phyloP scores from a whole-genome alignment of 495 filamentous ascomycete genomes.

The Rostrohypoxylon terebratum region DNA sequence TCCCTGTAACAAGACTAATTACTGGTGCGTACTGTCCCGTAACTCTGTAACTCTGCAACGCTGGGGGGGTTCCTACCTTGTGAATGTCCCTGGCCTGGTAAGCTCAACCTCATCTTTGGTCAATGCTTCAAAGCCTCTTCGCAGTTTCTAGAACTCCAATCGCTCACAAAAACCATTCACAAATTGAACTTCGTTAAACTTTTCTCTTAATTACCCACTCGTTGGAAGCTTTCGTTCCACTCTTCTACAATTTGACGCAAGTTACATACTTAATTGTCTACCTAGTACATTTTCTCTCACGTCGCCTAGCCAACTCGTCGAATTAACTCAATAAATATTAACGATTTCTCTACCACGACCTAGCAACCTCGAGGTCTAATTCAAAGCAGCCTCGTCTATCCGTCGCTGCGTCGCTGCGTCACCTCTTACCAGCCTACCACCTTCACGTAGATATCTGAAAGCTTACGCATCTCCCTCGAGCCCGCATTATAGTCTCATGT shows the following conservation, averaged over 20 bases:
- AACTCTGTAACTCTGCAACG: slow-evolving; percentile 5
- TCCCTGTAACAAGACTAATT: slow-evolving; percentile 21
- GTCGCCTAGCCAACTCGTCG: not conserved
- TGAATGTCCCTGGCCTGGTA: not conserved
- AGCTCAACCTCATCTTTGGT: slow-evolving; percentile 35
- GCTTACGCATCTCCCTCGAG: slow-evolving; percentile 4
- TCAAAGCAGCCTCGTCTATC: slow-evolving; percentile 28
- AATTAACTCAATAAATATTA: slow-evolving; percentile 18
- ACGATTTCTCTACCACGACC: slow-evolving; percentile 7
- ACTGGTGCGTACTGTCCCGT: slow-evolving; percentile 7
- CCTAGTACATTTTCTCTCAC: not conserved
- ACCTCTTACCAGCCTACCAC: not conserved
- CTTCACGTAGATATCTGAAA: not conserved
- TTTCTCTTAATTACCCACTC: slow-evolving; percentile 5
- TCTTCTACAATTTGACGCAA: not conserved
- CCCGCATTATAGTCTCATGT: slow-evolving; percentile 29
- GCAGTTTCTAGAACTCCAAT: slow-evolving; percentile 28
- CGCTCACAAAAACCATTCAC: slow-evolving; percentile 12
- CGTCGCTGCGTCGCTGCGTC: not conserved
- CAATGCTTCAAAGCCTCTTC: slow-evolving; percentile 36
- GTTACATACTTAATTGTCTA: not conserved
- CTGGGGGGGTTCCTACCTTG: slow-evolving; percentile 1
- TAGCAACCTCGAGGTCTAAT: slow-evolving; percentile 19
- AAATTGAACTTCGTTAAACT: slow-evolving; percentile 7
- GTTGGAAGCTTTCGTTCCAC: not conserved